These are phyloP conservation scores for Candida caryicola DNA, from an alignment of 805 yeast genomes.

Conservation along the genomic window DNA sequence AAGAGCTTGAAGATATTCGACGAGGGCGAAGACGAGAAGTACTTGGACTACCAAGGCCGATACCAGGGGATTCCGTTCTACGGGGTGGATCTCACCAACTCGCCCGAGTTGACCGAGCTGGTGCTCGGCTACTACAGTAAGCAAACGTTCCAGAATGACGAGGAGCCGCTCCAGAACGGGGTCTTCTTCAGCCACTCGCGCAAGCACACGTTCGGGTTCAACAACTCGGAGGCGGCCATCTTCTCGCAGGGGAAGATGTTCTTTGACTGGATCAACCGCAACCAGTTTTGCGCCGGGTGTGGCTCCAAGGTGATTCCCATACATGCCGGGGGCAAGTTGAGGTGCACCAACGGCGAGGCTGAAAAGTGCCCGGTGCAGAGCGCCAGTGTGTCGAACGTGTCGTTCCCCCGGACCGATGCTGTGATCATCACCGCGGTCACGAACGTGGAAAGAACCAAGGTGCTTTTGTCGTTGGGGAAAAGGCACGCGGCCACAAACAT, in stretches of 20 bases:
- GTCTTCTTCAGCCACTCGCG: constrained; percentile 33
- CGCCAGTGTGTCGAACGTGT: constrained; percentile 62
- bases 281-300: constrained; percentile 83
- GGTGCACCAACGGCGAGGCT: constrained; percentile 39
- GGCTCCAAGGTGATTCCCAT: constrained; percentile 62
- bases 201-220: constrained; percentile 35
- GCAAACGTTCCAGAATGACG: constrained; percentile 16
- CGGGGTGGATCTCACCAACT: constrained; percentile 55
- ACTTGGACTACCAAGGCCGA: constrained; percentile 43
- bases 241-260: constrained; percentile 82
- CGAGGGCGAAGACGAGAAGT: constrained; percentile 25
- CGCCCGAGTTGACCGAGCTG: constrained; percentile 40
- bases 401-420: constrained; percentile 91
- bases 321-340: constrained; percentile 64
- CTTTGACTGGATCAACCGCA: constrained; percentile 78
- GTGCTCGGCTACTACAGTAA: constrained; percentile 25
- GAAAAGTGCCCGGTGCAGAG: constrained; percentile 36
- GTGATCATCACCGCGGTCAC: constrained; percentile 80
- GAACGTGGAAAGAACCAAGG: constrained; percentile 54
- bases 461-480: constrained; percentile 68
- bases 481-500: constrained; percentile 53
- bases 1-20: constrained; percentile 26
- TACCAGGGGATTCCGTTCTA: constrained; percentile 63
- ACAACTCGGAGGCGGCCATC: constrained; percentile 53
- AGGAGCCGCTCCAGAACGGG: constrained; percentile 10